Evolutionary conservation across 2,329 filamentous ascomycete genomes (phyloP), one percentile per base, ranked within the genome.

Genomic region (Colletotrichum sublineola): DNA sequence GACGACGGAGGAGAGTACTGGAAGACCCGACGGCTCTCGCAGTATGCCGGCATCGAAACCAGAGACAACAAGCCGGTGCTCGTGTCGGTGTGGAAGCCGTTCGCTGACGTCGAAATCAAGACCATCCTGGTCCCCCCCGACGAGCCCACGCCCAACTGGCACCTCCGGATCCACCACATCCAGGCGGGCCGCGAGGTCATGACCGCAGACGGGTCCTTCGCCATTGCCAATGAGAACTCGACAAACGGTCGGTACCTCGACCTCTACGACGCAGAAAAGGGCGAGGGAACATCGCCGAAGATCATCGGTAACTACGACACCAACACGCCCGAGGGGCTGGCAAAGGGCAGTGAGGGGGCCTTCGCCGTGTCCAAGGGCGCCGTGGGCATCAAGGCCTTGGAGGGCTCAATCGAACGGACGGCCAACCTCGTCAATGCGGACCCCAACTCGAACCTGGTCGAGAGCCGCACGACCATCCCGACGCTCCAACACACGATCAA

Each of bases 1-100:
- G 92, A 94, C 76, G 93, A 95, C 79, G 91, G 88, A 29, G 93
- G 93, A 46, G 93, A 95, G 80, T 89, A 91, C 74, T 96, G 93
- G 93, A 93, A 94, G 80, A 90, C 93, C 68, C 86, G 93, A n/a
- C 84, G 92, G 44, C 84, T 91, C 33, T 92, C 89, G n/a, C 85
- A 90, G 57, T 89, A 92, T 75, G 88, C 91, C 0, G 84, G 84
- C 1, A 87, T 95, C 67, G 88, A 92, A 76, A 82, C 85, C 18
- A 85, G 87, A 20, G 86, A 86, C 24, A 84, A 81, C 29, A 81
- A 75, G 24, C 89, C 91, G 0, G 88, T 94, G 1, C 83, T 95
- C 14, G 88, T 92, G 8, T 94, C 91, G 0, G 83, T 85, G 38
- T 95, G 93, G 93, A 88, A 87, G 74, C 92, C 93, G 0, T 94